These are phyloP conservation scores for Lagenidium giganteum DNA, from an alignment of 352 stramenopile genomes.

Conservation along the genomic window DNA sequence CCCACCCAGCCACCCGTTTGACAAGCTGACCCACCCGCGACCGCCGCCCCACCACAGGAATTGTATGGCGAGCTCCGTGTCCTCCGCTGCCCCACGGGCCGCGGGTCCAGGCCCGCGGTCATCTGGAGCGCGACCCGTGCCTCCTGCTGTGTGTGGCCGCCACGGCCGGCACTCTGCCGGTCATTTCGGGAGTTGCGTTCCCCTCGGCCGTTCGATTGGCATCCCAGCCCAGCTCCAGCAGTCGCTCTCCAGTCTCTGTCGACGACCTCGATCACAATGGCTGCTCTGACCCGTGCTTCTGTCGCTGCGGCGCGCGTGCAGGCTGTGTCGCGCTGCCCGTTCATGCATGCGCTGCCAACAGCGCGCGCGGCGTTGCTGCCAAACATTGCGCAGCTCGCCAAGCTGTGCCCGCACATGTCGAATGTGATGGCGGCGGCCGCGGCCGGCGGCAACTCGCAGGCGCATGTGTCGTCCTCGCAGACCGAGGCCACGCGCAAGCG, in stretches of 20 bases:
- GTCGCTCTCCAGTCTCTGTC: conserved; percentile 1
- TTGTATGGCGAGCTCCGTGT: too few relatives aligned
- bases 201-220: too few relatives aligned
- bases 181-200: conserved; percentile 49
- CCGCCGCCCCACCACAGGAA: too few relatives aligned
- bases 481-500: conserved; percentile 67
- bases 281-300: conserved; percentile 64
- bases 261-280: conserved; percentile 21
- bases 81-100: too few relatives aligned
- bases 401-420: conserved; percentile 86
- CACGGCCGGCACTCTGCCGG: too few relatives aligned
- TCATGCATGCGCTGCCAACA: conserved; percentile 77
- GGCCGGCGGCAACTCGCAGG: conserved; percentile 48
- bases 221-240: too few relatives aligned
- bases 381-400: conserved; percentile 82
- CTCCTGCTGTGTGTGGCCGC: too few relatives aligned
- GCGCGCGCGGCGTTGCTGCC: conserved; percentile 70
- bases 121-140: too few relatives aligned
- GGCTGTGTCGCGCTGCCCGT: conserved; percentile 71
- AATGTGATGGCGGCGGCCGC: conserved; percentile 60
- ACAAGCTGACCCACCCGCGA: too few relatives aligned
- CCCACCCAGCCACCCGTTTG: too few relatives aligned
- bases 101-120: too few relatives aligned
- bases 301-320: conserved; percentile 66
- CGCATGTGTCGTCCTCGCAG: conserved; percentile 43